phyloP scores from a whole-genome alignment of 2,329 filamentous ascomycete genomes.

The Diaporthe sp. region DNA sequence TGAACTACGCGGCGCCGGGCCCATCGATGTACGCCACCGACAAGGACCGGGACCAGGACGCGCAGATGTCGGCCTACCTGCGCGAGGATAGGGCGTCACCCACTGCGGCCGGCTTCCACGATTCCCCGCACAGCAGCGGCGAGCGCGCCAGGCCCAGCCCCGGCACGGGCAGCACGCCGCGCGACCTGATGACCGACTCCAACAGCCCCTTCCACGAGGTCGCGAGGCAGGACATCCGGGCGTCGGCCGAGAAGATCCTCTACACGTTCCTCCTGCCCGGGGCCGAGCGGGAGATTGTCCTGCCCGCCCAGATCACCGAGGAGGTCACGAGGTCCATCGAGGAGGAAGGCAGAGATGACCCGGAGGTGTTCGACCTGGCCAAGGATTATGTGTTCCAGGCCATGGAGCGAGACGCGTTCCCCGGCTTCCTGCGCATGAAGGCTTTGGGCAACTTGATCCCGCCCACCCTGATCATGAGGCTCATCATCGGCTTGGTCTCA shows the following conservation, averaged over 20 bases:
- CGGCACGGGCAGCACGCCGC: slow-evolving; percentile 66
- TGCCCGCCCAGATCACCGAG: slow-evolving; percentile 87
- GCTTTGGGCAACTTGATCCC: slow-evolving; percentile 96
- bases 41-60: slow-evolving; percentile 83
- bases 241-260: slow-evolving; percentile 97
- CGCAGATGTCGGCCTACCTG: slow-evolving; percentile 90
- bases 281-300: slow-evolving; percentile 95
- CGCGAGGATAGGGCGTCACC: slow-evolving; percentile 64
- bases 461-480: slow-evolving; percentile 84
- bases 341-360: slow-evolving; percentile 90
- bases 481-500: slow-evolving; percentile 85
- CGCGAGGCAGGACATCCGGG: slow-evolving; percentile 87
- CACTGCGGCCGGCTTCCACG: slow-evolving; percentile 58
- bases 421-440: slow-evolving; percentile 94
- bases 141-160: slow-evolving; percentile 60
- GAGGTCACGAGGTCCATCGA: slow-evolving; percentile 91
- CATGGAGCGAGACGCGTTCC: slow-evolving; percentile 99
- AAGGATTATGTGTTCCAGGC: slow-evolving; percentile 99
- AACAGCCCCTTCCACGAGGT: slow-evolving; percentile 87
- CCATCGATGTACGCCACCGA: slow-evolving; percentile 73
- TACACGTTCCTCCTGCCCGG: slow-evolving; percentile 96
- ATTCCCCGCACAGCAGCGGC: slow-evolving; percentile 65
- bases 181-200: slow-evolving; percentile 76
- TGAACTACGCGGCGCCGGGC: slow-evolving; percentile 67
- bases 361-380: slow-evolving; percentile 95